Percentiles rank a stretch among this genome's conserved stretches.
phyloP scores from a whole-genome alignment of 2,329 filamentous ascomycete species.

The Aspergillus puulaauensis region DNA sequence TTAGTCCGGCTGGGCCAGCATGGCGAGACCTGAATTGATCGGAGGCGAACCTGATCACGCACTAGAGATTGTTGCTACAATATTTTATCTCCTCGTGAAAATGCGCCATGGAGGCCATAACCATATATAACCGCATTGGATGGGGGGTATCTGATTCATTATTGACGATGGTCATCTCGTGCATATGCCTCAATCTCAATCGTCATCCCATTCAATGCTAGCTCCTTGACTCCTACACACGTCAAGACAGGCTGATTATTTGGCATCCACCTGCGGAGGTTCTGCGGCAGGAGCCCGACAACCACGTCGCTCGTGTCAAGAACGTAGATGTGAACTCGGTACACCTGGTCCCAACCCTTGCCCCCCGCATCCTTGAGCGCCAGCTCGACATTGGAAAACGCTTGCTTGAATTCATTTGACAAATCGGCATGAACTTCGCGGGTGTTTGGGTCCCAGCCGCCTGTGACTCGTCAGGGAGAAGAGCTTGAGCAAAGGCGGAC shows the following conservation, averaged over 20 bases:
- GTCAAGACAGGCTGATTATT: slow-evolving; percentile 57
- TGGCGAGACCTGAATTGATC: too few relatives aligned
- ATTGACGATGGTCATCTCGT: slow-evolving; percentile 27
- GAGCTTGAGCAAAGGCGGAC: neutral
- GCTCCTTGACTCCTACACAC: slow-evolving; percentile 49
- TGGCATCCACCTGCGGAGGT: slow-evolving; percentile 53
- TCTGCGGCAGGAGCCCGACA: slow-evolving; percentile 42
- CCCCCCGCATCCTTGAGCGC: slow-evolving; percentile 54
- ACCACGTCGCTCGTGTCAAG: slow-evolving; percentile 42
- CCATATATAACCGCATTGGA: too few relatives aligned
- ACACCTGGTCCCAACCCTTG: slow-evolving; percentile 52
- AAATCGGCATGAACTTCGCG: slow-evolving; percentile 34
- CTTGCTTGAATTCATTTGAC: slow-evolving; percentile 50
- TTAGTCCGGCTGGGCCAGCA: too few relatives aligned
- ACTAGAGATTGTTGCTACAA: too few relatives aligned
- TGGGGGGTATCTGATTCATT: too few relatives aligned
- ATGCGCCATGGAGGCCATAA: too few relatives aligned
- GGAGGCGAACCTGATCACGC: too few relatives aligned
- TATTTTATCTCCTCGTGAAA: too few relatives aligned
- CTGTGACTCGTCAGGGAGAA: slow-evolving; percentile 17
- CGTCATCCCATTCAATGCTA: slow-evolving; percentile 53
- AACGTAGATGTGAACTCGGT: slow-evolving; percentile 48
- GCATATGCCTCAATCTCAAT: slow-evolving; percentile 61
- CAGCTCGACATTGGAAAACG: slow-evolving; percentile 58
- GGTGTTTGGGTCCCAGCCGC: slow-evolving; percentile 33